Evolutionary conservation across 768 basidiomycete species (phyloP).

Genomic region (Termitomyces sp.): DNA sequence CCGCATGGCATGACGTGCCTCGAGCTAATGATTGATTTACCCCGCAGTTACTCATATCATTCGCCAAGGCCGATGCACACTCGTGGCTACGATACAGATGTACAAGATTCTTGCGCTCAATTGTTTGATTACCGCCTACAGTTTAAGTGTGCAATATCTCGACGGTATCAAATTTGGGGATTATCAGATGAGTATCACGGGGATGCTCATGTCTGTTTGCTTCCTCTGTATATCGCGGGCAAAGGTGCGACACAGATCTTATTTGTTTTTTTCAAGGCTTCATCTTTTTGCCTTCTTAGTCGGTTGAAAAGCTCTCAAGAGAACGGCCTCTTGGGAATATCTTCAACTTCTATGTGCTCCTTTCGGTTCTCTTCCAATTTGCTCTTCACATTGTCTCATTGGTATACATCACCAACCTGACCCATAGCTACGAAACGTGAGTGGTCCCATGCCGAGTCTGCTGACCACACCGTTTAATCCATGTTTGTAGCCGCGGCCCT

Average conservation of each 20-base stretch:
- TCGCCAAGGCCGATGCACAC: conserved; percentile 93
- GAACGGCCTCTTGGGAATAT: conserved; percentile 94
- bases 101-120: conserved; percentile 99
- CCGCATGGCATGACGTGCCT: background rate
- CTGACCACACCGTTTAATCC: conserved; percentile 1
- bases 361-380: conserved; percentile 91
- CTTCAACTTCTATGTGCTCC: conserved; percentile 92
- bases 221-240: conserved; percentile 98
- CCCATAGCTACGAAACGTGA: conserved; percentile 73
- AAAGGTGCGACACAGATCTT: conserved; percentile 53
- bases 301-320: conserved; percentile 91
- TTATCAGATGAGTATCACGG: conserved; percentile 96
- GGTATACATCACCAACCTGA: conserved; percentile 89
- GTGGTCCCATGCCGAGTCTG: conserved; percentile 22
- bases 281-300: conserved; percentile 42
- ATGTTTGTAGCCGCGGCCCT: conserved; percentile 46
- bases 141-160: conserved; percentile 93
- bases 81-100: conserved; percentile 99
- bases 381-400: conserved; percentile 87
- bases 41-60: conserved; percentile 17
- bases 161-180: conserved; percentile 99
- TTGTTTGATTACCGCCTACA: conserved; percentile 98
- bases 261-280: background rate
- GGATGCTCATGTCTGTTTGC: conserved; percentile 96
- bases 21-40: conserved; percentile 47